phyloP scores from a whole-genome alignment of 2,329 filamentous ascomycete species.

The Calonectria ilicicola region DNA sequence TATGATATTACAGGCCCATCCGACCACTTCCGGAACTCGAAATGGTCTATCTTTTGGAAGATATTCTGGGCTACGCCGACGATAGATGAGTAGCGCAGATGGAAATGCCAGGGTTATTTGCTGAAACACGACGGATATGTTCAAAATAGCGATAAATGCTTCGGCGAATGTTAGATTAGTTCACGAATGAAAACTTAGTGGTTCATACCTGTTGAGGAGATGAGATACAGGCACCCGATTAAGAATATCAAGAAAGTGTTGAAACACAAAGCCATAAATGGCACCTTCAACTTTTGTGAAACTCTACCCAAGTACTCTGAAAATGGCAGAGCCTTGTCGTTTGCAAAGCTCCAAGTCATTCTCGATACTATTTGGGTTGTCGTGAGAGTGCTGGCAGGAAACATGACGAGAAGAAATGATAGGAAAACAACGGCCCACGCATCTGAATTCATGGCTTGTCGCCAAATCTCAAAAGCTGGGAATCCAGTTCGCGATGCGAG shows the following conservation, averaged over 20 bases:
- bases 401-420: not conserved
- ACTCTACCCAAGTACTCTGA: not conserved
- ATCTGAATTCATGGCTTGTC: not conserved
- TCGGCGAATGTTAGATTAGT: too few relatives aligned
- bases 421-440: not conserved
- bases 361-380: not conserved
- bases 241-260: conserved; percentile 2
- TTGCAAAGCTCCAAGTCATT: conserved; percentile 11
- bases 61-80: not conserved
- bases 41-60: conserved; percentile 1
- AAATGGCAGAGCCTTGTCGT: not conserved
- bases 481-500: not conserved
- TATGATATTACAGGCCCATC: conserved; percentile 1
- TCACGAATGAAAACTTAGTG: too few relatives aligned
- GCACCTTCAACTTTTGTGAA: not conserved
- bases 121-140: conserved; percentile 8
- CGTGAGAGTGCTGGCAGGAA: not conserved
- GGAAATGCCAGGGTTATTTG: conserved; percentile 10
- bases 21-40: not conserved
- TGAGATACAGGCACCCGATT: conserved; percentile 6
- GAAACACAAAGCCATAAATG: not conserved
- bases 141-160: conserved; percentile 9
- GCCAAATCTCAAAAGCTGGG: conserved; percentile 4
- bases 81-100: conserved; percentile 1
- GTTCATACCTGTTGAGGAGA: conserved; percentile 5